phyloP scores from a whole-genome alignment of 768 basidiomycete genomes.

The Strobilomyces confusus region DNA sequence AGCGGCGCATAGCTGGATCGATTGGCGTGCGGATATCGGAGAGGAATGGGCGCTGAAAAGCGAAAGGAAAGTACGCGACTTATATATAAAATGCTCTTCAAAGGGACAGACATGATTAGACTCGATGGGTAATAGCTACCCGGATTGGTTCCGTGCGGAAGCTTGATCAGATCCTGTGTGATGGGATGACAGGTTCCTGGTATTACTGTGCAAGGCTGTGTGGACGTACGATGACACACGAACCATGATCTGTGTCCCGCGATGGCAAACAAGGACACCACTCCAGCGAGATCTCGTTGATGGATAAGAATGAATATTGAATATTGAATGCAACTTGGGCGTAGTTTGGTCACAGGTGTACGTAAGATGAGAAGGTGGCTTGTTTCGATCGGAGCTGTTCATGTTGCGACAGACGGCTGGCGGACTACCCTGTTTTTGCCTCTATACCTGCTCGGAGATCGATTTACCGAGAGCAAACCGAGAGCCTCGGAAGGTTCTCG shows the following conservation, averaged over 20 bases:
- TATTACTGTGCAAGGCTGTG: constrained; percentile 1
- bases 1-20: constrained; percentile 2
- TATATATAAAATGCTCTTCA: neutral
- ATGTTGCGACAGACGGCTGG: too few relatives aligned
- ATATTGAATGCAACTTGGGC: neutral
- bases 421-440: neutral
- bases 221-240: neutral
- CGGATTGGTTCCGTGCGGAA: neutral
- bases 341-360: too few relatives aligned
- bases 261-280: too few relatives aligned
- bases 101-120: neutral
- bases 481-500: neutral
- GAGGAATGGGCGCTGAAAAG: neutral
- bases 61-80: too few relatives aligned
- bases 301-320: neutral
- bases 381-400: neutral
- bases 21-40: neutral
- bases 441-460: too few relatives aligned
- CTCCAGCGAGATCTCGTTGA: neutral
- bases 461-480: too few relatives aligned
- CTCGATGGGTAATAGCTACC: neutral
- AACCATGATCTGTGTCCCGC: neutral
- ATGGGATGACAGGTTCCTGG: neutral
- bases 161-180: neutral
- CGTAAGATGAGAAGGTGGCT: too few relatives aligned